Evolutionary conservation across 192 early-diverging fungal species (phyloP), one percentile per base, ranked within the genome.

Genomic region (Gonapodya sp.): DNA sequence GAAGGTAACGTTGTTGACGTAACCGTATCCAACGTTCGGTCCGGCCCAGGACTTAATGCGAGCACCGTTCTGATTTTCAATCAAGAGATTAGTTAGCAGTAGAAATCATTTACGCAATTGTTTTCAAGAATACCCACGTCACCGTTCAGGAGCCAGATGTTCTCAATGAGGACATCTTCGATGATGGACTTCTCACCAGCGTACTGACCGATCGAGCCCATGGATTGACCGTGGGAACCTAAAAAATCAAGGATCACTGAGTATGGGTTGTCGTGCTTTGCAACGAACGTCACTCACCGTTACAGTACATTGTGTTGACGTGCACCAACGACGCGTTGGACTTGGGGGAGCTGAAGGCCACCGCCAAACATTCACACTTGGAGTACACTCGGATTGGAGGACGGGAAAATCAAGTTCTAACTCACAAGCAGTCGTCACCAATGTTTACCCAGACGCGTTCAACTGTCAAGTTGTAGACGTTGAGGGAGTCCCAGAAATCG

Each of bases 401-500:
- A n/a, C n/a, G n/a, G n/a, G n/a, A n/a, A n/a, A n/a, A n/a, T n/a
- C n/a, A n/a, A n/a, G n/a, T n/a, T n/a, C n/a, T n/a, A 64, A 64
- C 46, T 64, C 46, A 64, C 46, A 64, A 64, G 46, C 46, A 64
- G 24, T 64, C 46, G 46, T 64, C 46, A 64, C 46, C 46, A 64
- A 64, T 64, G 46, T 64, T 64, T 8, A 24, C 46, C 46, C 46
- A 64, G 8, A 64, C 46, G 46, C 46, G 46, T 24, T 64, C 46
- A 8, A 64, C 24, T 16, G 46, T 64, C 46, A 64, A 8, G 46
- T 64, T 64, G 46, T 64, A 64, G 46, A 64, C 46, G 46, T 64
- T 64, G 8, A 64, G 24, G 24, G 46, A 64, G 46, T 64, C 46
- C 46, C 46, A 64, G 46, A 64, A 8, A 24, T 64, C 46, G 46